Percentiles rank a stretch among this genome's conserved stretches.
Evolutionary conservation across 805 yeast species (phyloP).

Genomic region (Candida chilensis): DNA sequence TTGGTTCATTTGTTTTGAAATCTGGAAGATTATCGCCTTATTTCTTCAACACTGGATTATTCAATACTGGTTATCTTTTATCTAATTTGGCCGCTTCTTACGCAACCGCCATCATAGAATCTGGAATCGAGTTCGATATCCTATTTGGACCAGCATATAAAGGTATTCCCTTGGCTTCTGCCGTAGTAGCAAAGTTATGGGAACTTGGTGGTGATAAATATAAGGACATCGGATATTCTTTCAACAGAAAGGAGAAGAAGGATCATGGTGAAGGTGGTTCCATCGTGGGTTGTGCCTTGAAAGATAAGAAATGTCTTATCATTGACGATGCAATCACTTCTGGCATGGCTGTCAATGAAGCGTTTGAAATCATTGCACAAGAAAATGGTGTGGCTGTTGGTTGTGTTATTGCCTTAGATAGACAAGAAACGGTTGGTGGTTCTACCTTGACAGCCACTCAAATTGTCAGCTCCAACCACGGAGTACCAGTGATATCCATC

Average conservation of each 20-base stretch:
- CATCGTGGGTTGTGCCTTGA: constrained; percentile 77
- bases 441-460: constrained; percentile 70
- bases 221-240: constrained; percentile 73
- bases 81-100: constrained; percentile 81
- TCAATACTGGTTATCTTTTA: constrained; percentile 71
- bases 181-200: constrained; percentile 85
- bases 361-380: constrained; percentile 63
- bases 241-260: constrained; percentile 93
- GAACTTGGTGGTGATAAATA: constrained; percentile 82
- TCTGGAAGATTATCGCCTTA: constrained; percentile 94
- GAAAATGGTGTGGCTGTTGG: constrained; percentile 76
- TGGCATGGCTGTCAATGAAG: constrained; percentile 96
- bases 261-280: constrained; percentile 98
- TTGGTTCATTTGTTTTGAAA: constrained; percentile 84
- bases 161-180: constrained; percentile 92
- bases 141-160: constrained; percentile 97
- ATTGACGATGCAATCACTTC: constrained; percentile 98
- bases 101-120: constrained; percentile 77
- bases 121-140: constrained; percentile 80
- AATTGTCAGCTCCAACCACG: constrained; percentile 60
- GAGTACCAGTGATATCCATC: constrained; percentile 79
- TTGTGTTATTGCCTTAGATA: constrained; percentile 83
- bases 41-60: constrained; percentile 89
- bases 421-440: constrained; percentile 77
- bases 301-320: constrained; percentile 67